phyloP scores from a whole-genome alignment of 768 basidiomycete species.

The Leccinum boreale region DNA sequence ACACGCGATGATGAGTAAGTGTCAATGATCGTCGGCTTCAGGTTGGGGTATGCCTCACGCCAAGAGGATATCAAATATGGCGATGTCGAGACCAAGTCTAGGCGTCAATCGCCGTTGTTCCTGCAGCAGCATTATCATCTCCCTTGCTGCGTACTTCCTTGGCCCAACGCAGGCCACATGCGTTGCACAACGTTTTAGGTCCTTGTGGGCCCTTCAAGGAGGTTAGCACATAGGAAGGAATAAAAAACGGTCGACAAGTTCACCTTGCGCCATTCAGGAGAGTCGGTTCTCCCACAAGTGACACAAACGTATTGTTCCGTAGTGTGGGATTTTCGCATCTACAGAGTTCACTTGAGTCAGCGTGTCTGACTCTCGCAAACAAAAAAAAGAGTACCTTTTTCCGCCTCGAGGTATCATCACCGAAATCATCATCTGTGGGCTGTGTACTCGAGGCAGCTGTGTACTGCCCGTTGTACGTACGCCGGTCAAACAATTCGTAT shows the following conservation, averaged over 20 bases:
- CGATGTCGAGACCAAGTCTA: conserved; percentile 6
- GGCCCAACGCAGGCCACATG: conserved; percentile 92
- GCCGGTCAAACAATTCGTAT: conserved; percentile 21
- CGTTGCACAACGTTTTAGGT: conserved; percentile 97
- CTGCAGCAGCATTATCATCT: conserved; percentile 31
- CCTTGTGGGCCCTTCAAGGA: conserved; percentile 76
- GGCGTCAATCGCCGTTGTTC: conserved; percentile 16
- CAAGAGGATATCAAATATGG: neutral
- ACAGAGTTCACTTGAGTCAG: neutral
- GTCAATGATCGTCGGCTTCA: neutral
- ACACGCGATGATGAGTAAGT: neutral
- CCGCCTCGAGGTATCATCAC: conserved; percentile 53
- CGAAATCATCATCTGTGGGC: conserved; percentile 39
- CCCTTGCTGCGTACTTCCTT: conserved; percentile 57
- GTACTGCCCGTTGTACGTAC: conserved; percentile 18
- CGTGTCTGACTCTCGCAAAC: neutral
- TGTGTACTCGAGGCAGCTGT: conserved; percentile 10
- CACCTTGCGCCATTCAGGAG: conserved; percentile 96
- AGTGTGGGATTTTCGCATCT: conserved; percentile 39
- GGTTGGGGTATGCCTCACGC: conserved; percentile 3
- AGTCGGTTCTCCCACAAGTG: conserved; percentile 92
- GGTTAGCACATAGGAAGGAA: conserved; percentile 17
- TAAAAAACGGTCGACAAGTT: neutral
- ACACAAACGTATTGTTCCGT: conserved; percentile 81
- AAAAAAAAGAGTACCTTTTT: conserved; percentile 51